Evolutionary conservation across 225 moss, liverwort and hornwort genomes (phyloP), one percentile per base, ranked within the genome.

Genomic region (Lunularia cruciata): DNA sequence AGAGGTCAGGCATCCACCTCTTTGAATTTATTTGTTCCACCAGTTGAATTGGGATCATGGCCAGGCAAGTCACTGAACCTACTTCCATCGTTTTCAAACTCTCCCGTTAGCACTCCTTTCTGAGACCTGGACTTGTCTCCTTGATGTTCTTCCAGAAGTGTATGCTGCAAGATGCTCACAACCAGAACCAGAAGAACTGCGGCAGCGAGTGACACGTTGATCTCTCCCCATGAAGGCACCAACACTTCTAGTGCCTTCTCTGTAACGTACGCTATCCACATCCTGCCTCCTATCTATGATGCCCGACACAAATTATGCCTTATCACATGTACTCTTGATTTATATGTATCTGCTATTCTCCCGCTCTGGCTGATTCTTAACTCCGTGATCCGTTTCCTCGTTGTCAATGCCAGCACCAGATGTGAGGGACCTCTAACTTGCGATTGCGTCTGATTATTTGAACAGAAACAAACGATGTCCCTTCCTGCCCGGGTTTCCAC

Each of bases 181-280:
- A 93, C 19, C 31, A 90, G 33, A 63, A 90, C 75, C 36, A 88
- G 62, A 10, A 83, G 70, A 33, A 90, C 48, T 2, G 88, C 87
- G 40, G 84, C 81, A 13, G 68, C 85, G 46, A 93, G 71, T 12
- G 93, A 84, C 34, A 86, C 65, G 72, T 87, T 86, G 63, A 93
- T 78, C 73, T 93, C 93, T 42, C 88, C 85, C 93, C 90, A 88
- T 25, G 93, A 84, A n/a, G 93, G 93, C 13, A 90, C 78, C 25
- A 93, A 73, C 45, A 93, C 88, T 71, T 87, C 83, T 23, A 83
- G 53, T 32, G 86, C 90, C 79, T 76, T 81, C 65, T 78, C 83
- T 34, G 79, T 65, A 40, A 92, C 38, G 61, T 68, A 73, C n/a
- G 75, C 79, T 63, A 85, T 81, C 80, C 77, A 82, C 79, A 77